Evolutionary conservation across 768 basidiomycete species (phyloP).

Genomic region (Crassisporium funariophilum): DNA sequence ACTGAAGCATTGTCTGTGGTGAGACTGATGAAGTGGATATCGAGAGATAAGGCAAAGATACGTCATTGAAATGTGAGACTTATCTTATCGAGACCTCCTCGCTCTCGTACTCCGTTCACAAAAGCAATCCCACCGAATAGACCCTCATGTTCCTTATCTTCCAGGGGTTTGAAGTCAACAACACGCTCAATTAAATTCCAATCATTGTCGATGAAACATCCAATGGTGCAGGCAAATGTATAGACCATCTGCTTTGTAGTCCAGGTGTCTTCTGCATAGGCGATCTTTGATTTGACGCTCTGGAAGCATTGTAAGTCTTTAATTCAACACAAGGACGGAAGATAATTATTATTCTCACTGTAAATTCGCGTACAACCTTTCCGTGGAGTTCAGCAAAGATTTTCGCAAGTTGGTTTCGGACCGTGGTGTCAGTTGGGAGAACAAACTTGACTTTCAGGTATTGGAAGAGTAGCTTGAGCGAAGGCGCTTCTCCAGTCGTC

Average conservation of each 20-base stretch:
- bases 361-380: conserved; percentile 24
- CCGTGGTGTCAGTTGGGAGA: conserved; percentile 24
- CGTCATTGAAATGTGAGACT: conserved; percentile 11
- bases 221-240: conserved; percentile 34
- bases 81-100: conserved; percentile 36
- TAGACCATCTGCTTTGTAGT: conserved; percentile 33
- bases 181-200: conserved; percentile 34
- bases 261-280: conserved; percentile 31
- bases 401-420: conserved; percentile 21
- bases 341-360: conserved; percentile 15
- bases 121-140: conserved; percentile 32
- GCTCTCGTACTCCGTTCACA: conserved; percentile 20
- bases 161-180: conserved; percentile 33
- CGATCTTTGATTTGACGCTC: conserved; percentile 19
- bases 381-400: conserved; percentile 25
- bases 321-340: no score
- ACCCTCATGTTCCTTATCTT: conserved; percentile 36
- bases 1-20: conserved; percentile 35
- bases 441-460: conserved; percentile 22
- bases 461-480: conserved; percentile 19
- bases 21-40: conserved; percentile 23
- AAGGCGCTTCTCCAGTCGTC: conserved; percentile 26
- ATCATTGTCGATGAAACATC: conserved; percentile 28
- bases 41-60: conserved; percentile 8
- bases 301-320: not conserved